These are phyloP conservation scores for Lindgomyces ingoldianus DNA, from an alignment of 495 filamentous ascomycete species.

Conservation along the genomic window DNA sequence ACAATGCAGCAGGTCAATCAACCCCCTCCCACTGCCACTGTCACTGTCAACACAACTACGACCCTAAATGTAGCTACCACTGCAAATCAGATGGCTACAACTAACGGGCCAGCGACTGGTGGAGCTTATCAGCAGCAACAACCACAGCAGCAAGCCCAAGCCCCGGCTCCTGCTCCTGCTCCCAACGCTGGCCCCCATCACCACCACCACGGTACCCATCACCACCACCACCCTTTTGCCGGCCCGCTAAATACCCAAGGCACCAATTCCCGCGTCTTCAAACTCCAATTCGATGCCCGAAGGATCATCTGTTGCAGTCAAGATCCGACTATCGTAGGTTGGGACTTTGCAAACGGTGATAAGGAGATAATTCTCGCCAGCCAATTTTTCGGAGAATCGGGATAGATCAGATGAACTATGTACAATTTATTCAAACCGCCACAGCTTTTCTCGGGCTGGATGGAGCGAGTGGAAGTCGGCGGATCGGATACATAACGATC, in stretches of 20 bases:
- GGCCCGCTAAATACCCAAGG: conserved; percentile 21
- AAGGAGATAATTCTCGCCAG: conserved; percentile 76
- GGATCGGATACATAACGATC: too few species aligned
- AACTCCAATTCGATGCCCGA: conserved; percentile 92
- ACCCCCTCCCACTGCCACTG: conserved; percentile 10
- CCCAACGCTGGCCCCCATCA: conserved; percentile 11
- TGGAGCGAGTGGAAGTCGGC: too few species aligned
- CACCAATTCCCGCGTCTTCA: conserved; percentile 73
- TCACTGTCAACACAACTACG: conserved; percentile 18
- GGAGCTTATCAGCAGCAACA: too few species aligned
- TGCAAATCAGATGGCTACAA: too few species aligned
- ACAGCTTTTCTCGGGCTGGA: too few species aligned
- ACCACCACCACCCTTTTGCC: conserved; percentile 32
- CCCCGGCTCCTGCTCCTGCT: conserved; percentile 22
- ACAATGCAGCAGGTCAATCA: conserved; percentile 17
- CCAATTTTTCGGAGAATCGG: conserved; percentile 64
- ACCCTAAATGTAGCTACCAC: too few species aligned
- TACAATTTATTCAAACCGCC: too few species aligned
- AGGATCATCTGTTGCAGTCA: conserved; percentile 94
- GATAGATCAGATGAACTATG: too few species aligned
- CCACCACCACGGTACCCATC: conserved; percentile 32
- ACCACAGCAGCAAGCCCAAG: too few species aligned
- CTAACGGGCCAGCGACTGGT: too few species aligned
- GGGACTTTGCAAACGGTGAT: conserved; percentile 96
- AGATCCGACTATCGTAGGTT: conserved; percentile 87